Base-by-base conservation (phyloP, 345 rosid genomes). In the Orychophragmus violaceus region DNA sequence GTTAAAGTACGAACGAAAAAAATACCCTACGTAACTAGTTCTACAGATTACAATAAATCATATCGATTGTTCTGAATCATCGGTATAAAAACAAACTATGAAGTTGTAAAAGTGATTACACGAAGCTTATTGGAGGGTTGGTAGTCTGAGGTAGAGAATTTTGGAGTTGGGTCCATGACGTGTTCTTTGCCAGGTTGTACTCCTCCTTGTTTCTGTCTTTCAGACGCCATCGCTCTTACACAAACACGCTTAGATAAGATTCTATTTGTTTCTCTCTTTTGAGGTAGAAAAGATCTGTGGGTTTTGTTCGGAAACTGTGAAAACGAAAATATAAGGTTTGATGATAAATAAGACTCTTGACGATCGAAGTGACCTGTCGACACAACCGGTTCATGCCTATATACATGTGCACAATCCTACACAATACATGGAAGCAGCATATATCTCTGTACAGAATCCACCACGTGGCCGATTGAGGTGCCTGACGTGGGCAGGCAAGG, bases 141-240 rank as follows among this genome's bases (percentile, higher is more conserved):
- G 81, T 81, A 82, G 10, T 88, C 82, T 0, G 77, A 16, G 60
- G 32, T 71, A 2, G 74, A 23, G 80, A 71, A 82, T 48, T 83
- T 83, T 50, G 96, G 94, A 51, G 30, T 24, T 0, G 88, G 81
- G 3, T 81, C 76, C 93, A 91, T 86, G 57, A 64, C 76, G 35
- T 83, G 88, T 59, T 91, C 91, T 67, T 81, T 83, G 28, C 93
- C 91, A 30, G 93, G 96, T 73, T 91, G 93, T 0, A 24, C 35
- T 27, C 73, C 72, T 78, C 75, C 72, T 77, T 88, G 93, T 76
- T 71, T 79, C 60, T 71, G 42, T 25, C 23, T 22, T 18, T 71
- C 70, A 5, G 76, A 33, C 0, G 76, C 58, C 70, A 71, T 71
- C 1, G 64, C 59, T 86, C 80, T 85, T 30, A 61, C 46, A n/a